Evolutionary conservation across 495 filamentous ascomycete species (phyloP), one percentile per base, ranked within the genome.

Genomic region (Saxispiralis lemnorum): DNA sequence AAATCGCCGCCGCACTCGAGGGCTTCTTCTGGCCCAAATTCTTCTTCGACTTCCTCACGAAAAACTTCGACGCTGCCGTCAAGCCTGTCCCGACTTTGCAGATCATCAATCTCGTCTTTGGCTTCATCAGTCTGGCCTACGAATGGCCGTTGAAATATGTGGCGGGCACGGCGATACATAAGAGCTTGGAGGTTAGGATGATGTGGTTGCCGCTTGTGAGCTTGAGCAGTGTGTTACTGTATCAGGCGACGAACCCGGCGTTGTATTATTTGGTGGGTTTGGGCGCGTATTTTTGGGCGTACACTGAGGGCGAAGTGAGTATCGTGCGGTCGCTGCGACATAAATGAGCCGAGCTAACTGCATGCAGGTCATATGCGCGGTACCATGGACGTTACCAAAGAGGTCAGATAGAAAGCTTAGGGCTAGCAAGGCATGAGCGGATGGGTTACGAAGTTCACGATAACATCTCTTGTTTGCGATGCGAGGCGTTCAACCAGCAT

Each of bases 1-100:
- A 99, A 76, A 55, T 93, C 43, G 79, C 73, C 50, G 83, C 85
- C 47, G 75, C 79, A 1, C 61, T 99, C 41, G 70, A 85, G 64
- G 79, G 75, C 54, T 93, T 84, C 73, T 92, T 96, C 72, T 99
- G 87, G 87, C 92, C 92, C 43, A 99, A 99, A 66, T 75, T 96
- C 51, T 92, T 99, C 66, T 99, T 83, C 81, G 92, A 99, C 65
- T 92, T 93, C 61, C 65, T 83, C 52, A 93, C 92, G 45, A 86
- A 87, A 53, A 86, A 82, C 57, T 76, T 99, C 49, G 81, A 96
- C 56, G 70, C 65, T 35, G 80, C 80, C 41, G 85, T 96, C 41
- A 81, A 77, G 46, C 89, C 88, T 2, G 56, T 88, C 24, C 92
- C 92, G n/a, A 65, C 83, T 42, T 73, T 99, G 5, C 92, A 99